A percentile compares a stretch with the other conserved stretches of the same genome.
These are phyloP conservation scores for Albugo candida DNA, from an alignment of 352 stramenopile species.

Conservation along the genomic window DNA sequence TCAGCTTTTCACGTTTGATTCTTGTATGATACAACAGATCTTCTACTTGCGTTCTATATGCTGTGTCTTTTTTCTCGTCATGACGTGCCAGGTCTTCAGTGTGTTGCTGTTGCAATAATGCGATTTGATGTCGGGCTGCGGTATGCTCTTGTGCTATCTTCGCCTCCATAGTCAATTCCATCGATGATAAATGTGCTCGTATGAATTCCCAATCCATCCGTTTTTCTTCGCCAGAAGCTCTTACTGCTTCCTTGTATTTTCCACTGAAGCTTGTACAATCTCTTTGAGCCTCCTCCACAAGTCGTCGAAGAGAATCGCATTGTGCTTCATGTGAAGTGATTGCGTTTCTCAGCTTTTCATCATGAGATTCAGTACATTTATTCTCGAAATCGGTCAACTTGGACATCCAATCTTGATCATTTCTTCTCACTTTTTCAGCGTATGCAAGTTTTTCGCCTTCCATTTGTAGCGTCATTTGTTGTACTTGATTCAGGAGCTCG, in stretches of 20 bases:
- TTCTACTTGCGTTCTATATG: slow-evolving; percentile 17
- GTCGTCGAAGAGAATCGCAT: too few relatives aligned
- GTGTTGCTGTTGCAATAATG: slow-evolving; percentile 14
- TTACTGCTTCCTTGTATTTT: background rate
- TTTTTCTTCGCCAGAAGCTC: background rate
- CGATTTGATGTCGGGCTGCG: slow-evolving; percentile 9
- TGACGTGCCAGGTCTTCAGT: slow-evolving; percentile 1
- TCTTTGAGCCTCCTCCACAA: too few relatives aligned
- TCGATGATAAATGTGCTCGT: background rate
- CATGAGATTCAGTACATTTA: too few relatives aligned
- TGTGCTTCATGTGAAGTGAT: background rate
- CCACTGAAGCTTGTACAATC: too few relatives aligned
- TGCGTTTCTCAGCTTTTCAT: background rate
- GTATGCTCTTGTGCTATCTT: slow-evolving; percentile 6
- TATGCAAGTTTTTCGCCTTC: slow-evolving; percentile 5
- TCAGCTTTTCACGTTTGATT: background rate
- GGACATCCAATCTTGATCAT: background rate
- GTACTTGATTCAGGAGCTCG: slow-evolving; percentile 2
- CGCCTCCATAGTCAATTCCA: slow-evolving; percentile 6
- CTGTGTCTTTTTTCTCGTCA: slow-evolving; percentile 25
- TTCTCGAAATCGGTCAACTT: too few relatives aligned
- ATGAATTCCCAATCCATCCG: too few relatives aligned
- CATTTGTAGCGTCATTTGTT: slow-evolving; percentile 14
- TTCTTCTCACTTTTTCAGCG: background rate
- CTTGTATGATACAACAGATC: slow-evolving; percentile 5